These are phyloP conservation scores for Bromus sterilis DNA, from an alignment of 176 grass and related monocot genomes.

Conservation along the genomic window DNA sequence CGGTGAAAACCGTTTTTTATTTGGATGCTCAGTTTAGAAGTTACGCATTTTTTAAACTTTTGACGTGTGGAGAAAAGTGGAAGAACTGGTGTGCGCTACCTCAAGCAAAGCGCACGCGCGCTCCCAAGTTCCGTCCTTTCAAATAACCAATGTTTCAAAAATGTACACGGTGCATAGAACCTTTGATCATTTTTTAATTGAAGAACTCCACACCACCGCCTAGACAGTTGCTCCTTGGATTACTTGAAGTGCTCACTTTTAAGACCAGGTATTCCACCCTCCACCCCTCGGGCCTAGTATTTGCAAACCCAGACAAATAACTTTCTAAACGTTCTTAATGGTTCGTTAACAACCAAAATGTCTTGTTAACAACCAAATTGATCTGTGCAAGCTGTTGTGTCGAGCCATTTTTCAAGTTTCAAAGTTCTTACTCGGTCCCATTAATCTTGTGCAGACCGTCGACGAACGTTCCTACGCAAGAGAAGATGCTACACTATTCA, in stretches of 20 bases:
- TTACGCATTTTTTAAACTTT: too few species aligned
- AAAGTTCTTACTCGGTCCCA: neutral
- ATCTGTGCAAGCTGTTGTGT: neutral
- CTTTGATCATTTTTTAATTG: neutral
- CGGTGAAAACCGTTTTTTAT: too few species aligned
- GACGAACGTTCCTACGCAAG: neutral
- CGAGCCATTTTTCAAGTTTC: neutral
- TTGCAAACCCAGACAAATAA: neutral
- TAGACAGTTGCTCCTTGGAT: neutral
- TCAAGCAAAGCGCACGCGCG: too few species aligned
- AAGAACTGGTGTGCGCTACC: too few species aligned
- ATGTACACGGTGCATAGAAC: neutral
- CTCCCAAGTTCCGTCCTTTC: too few species aligned
- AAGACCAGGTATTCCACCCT: neutral
- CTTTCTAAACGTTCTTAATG: neutral
- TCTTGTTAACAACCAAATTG: neutral
- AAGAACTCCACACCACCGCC: neutral
- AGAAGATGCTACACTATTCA: neutral
- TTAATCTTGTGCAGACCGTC: neutral
- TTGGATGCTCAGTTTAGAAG: too few species aligned
- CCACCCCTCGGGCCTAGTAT: neutral
- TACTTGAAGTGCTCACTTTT: neutral
- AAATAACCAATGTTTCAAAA: neutral
- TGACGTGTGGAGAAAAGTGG: too few species aligned
- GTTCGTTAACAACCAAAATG: neutral